A percentile compares a stretch with the other conserved stretches of the same genome.
phyloP scores from a whole-genome alignment of 306 rosid species.

The Vigna angularis region DNA sequence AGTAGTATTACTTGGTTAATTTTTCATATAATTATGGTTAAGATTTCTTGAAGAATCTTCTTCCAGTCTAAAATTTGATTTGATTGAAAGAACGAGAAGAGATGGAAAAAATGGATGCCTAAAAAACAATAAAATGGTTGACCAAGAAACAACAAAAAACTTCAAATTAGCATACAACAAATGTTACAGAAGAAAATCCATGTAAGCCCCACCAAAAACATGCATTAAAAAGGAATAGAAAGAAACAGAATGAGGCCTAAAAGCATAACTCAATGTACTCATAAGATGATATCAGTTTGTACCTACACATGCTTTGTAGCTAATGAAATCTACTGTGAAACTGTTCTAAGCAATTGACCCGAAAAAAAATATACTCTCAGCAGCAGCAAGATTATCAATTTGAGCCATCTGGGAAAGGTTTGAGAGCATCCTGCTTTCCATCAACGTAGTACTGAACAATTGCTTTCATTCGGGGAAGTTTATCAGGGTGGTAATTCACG shows the following conservation, averaged over 20 bases:
- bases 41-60: too few species aligned
- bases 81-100: too few species aligned
- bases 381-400: conserved; percentile 48
- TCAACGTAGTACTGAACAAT: conserved; percentile 77
- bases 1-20: too few species aligned
- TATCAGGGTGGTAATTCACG: conserved; percentile 89
- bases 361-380: neutral
- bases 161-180: conserved; percentile 41
- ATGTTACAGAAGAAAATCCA: conserved; percentile 43
- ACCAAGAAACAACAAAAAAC: conserved; percentile 28
- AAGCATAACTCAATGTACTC: conserved; percentile 40
- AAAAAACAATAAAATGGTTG: neutral
- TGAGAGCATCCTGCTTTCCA: conserved; percentile 76
- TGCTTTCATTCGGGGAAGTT: conserved; percentile 82
- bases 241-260: conserved; percentile 25
- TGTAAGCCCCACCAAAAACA: conserved; percentile 28
- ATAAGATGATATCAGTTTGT: conserved; percentile 32
- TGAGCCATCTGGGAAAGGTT: conserved; percentile 89
- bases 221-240: neutral
- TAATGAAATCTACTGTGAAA: conserved; percentile 35
- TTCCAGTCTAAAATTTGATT: too few species aligned
- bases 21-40: too few species aligned
- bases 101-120: too few species aligned
- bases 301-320: conserved; percentile 35
- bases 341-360: conserved; percentile 35